These are phyloP conservation scores for Cordyceps fumosorosea DNA, from an alignment of 2,329 filamentous ascomycete species.

Conservation along the genomic window DNA sequence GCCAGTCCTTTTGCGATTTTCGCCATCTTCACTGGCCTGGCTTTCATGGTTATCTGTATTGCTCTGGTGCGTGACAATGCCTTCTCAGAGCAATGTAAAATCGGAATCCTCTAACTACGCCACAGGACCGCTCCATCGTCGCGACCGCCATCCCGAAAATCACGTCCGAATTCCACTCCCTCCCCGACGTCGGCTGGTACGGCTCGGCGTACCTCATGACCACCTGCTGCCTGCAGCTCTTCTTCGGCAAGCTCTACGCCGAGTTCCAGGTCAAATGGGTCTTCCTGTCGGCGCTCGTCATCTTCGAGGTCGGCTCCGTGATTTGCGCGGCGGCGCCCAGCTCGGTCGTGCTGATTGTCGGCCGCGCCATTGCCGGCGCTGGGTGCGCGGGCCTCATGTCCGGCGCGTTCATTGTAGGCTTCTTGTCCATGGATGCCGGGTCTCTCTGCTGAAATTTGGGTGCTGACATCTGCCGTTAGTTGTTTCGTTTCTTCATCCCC, in stretches of 20 bases:
- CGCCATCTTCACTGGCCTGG: neutral
- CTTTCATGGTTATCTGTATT: neutral
- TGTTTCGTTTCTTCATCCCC: neutral
- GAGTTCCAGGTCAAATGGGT: slow-evolving; percentile 38
- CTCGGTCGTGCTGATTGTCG: slow-evolving; percentile 15
- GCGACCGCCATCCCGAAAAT: slow-evolving; percentile 44
- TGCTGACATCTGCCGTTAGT: neutral
- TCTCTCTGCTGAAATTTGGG: neutral
- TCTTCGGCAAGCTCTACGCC: slow-evolving; percentile 32
- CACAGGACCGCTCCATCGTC: slow-evolving; percentile 29
- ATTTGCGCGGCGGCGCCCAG: slow-evolving; percentile 15
- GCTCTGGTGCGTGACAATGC: neutral
- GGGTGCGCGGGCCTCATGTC: slow-evolving; percentile 15
- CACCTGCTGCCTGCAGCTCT: slow-evolving; percentile 28
- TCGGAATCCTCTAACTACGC: neutral
- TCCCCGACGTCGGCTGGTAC: slow-evolving; percentile 46
- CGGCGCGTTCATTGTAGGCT: slow-evolving; percentile 10
- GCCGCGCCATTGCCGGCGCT: slow-evolving; percentile 15
- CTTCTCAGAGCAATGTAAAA: too few relatives aligned
- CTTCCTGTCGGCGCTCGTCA: slow-evolving; percentile 35
- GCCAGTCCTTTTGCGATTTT: neutral
- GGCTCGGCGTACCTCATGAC: slow-evolving; percentile 37
- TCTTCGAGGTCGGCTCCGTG: slow-evolving; percentile 24
- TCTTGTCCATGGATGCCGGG: neutral
- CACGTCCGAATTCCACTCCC: slow-evolving; percentile 36